These are phyloP conservation scores for Ramularia collo-cygni DNA, from an alignment of 2,329 filamentous ascomycete genomes.

Conservation along the genomic window DNA sequence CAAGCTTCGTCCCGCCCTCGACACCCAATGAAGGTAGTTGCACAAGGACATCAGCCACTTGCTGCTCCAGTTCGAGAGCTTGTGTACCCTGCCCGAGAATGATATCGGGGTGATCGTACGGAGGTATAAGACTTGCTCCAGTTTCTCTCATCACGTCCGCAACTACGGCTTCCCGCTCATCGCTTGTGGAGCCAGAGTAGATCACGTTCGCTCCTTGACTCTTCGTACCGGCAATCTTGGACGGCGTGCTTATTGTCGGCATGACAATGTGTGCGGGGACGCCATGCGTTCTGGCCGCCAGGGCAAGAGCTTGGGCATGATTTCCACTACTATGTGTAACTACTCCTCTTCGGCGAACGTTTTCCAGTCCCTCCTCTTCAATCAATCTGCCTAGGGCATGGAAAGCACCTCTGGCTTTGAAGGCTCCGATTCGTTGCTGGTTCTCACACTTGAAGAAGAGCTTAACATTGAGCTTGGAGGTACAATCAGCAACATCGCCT, in stretches of 20 bases:
- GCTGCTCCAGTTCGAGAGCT: constrained; percentile 71
- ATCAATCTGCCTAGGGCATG: constrained; percentile 71
- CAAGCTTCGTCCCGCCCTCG: constrained; percentile 25
- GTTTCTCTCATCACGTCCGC: constrained; percentile 62
- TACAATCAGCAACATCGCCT: constrained; percentile 9
- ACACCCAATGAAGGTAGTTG: constrained; percentile 25
- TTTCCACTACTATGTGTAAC: constrained; percentile 90
- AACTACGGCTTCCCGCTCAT: constrained; percentile 74
- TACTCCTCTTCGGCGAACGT: constrained; percentile 59
- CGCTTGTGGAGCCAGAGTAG: constrained; percentile 73
- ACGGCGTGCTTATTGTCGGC: constrained; percentile 76
- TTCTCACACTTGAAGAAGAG: constrained; percentile 98
- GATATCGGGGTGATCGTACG: constrained; percentile 88
- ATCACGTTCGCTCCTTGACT: constrained; percentile 71
- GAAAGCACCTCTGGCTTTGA: constrained; percentile 87
- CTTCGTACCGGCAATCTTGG: constrained; percentile 77
- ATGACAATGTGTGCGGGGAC: constrained; percentile 87
- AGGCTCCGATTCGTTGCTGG: constrained; percentile 80
- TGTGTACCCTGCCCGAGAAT: constrained; percentile 90
- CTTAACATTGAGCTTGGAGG: constrained; percentile 58
- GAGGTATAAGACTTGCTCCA: constrained; percentile 72
- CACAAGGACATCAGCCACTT: constrained; percentile 53
- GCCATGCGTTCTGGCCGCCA: constrained; percentile 66
- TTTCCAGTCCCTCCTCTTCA: constrained; percentile 53
- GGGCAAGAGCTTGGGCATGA: constrained; percentile 85